phyloP scores from a whole-genome alignment of 768 basidiomycete genomes.

The Trametes coccinea region DNA sequence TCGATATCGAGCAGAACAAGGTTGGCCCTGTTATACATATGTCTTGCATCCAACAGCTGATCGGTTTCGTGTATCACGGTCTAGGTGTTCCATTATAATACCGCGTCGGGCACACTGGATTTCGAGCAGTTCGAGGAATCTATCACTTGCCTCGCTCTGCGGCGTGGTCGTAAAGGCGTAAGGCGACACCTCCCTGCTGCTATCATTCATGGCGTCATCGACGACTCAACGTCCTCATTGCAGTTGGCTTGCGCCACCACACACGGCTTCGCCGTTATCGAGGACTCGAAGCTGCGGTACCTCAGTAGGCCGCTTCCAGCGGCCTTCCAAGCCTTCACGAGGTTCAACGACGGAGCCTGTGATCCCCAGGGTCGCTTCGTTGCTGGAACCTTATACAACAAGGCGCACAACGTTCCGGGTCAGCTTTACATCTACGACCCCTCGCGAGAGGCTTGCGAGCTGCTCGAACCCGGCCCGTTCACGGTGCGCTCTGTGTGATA shows the following conservation, averaged over 20 bases:
- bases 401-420: constrained; percentile 52
- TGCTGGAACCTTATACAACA: constrained; percentile 60
- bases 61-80: too few species aligned
- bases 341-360: constrained; percentile 75
- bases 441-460: constrained; percentile 41
- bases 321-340: constrained; percentile 43
- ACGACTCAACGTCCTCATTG: neutral
- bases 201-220: constrained; percentile 8
- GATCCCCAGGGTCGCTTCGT: constrained; percentile 65
- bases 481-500: constrained; percentile 49
- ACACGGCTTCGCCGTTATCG: constrained; percentile 54
- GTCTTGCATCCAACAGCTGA: too few species aligned
- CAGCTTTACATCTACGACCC: constrained; percentile 63
- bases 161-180: constrained; percentile 49
- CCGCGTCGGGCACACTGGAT: constrained; percentile 38
- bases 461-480: constrained; percentile 65
- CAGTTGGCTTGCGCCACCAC: constrained; percentile 65
- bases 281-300: constrained; percentile 45
- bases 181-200: constrained; percentile 15
- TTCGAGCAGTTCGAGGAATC: constrained; percentile 55
- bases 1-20: constrained; percentile 61
- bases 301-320: constrained; percentile 52
- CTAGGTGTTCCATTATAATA: constrained; percentile 57
- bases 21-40: constrained; percentile 30
- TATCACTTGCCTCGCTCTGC: constrained; percentile 58